Evolutionary conservation across 495 filamentous ascomycete species (phyloP).

Genomic region (Podospora australis): DNA sequence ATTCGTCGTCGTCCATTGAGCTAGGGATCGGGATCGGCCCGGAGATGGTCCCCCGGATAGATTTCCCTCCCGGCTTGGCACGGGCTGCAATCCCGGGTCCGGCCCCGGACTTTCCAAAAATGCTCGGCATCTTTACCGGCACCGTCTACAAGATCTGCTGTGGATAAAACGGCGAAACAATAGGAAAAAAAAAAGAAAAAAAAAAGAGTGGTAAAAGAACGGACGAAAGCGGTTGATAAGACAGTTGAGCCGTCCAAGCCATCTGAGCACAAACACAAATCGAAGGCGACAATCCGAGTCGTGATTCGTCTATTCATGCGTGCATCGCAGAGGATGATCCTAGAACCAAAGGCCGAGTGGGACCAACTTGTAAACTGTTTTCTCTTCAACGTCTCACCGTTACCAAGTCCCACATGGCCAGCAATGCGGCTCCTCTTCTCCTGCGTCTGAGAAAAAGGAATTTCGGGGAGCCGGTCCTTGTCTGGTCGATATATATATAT

Average conservation of each 20-base stretch:
- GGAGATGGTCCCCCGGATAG: constrained; percentile 47
- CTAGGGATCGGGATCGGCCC: constrained; percentile 42
- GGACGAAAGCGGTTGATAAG: constrained; percentile 16
- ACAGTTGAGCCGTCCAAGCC: constrained; percentile 14
- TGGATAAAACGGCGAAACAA: not conserved
- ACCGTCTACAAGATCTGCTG: not conserved
- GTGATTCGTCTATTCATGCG: constrained; percentile 11
- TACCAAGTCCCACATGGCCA: constrained; percentile 30
- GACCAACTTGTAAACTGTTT: too few species aligned
- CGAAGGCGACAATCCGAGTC: constrained; percentile 12
- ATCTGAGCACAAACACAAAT: constrained; percentile 19
- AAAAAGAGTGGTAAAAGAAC: constrained; percentile 1
- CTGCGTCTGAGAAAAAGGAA: constrained; percentile 1
- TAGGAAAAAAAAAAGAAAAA: not conserved
- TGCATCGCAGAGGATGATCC: constrained; percentile 5
- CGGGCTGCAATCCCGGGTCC: constrained; percentile 24
- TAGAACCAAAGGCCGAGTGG: constrained; percentile 9
- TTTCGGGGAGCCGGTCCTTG: not conserved
- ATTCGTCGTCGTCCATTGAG: constrained; percentile 38
- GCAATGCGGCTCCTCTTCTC: constrained; percentile 21
- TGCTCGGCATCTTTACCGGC: constrained; percentile 21
- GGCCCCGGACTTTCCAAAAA: constrained; percentile 34
- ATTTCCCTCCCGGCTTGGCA: constrained; percentile 34
- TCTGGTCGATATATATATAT: not conserved
- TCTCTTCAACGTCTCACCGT: constrained; percentile 21